Percentiles rank a stretch among this genome's conserved stretches.
Conservation (phyloP, 1,139 yeast species). For the Taphrina flavorubra region DNA sequence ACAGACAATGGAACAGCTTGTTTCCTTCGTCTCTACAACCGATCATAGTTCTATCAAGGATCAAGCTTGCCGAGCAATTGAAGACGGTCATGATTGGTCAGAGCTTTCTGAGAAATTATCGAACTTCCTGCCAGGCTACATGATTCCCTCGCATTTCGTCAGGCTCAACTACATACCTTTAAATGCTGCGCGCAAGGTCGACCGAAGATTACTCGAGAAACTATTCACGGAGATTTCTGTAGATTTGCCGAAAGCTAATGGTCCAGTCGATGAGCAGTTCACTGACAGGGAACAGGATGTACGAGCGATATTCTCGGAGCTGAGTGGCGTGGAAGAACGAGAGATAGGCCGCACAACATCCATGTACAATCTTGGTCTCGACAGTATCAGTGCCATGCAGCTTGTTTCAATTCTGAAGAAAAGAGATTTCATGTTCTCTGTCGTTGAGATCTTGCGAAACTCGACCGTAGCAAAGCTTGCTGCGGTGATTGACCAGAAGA, state of each 20-base stretch:
- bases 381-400: conserved; percentile 46
- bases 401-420: conserved; percentile 40
- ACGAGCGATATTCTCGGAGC: conserved; percentile 39
- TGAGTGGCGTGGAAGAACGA: conserved; percentile 40
- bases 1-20: conserved; percentile 45
- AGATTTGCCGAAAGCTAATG: neutral
- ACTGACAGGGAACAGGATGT: conserved; percentile 17
- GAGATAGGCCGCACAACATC: conserved; percentile 35
- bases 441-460: conserved; percentile 43
- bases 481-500: neutral
- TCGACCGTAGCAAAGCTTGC: conserved; percentile 40
- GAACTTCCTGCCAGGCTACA: conserved; percentile 44
- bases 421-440: conserved; percentile 32
- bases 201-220: conserved; percentile 31
- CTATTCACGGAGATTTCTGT: neutral
- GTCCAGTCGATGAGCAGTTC: neutral
- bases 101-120: conserved; percentile 37
- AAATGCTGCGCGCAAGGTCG: conserved; percentile 46
- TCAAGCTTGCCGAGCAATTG: neutral
- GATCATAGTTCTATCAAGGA: neutral
- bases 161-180: conserved; percentile 45
- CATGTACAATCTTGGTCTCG: conserved; percentile 46
- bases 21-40: conserved; percentile 39
- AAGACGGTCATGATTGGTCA: neutral
- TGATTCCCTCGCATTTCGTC: conserved; percentile 46